Percentiles rank a stretch among this genome's conserved stretches.
phyloP scores from a whole-genome alignment of 2,329 filamentous ascomycete genomes.

The Cladophialophora psammophila region DNA sequence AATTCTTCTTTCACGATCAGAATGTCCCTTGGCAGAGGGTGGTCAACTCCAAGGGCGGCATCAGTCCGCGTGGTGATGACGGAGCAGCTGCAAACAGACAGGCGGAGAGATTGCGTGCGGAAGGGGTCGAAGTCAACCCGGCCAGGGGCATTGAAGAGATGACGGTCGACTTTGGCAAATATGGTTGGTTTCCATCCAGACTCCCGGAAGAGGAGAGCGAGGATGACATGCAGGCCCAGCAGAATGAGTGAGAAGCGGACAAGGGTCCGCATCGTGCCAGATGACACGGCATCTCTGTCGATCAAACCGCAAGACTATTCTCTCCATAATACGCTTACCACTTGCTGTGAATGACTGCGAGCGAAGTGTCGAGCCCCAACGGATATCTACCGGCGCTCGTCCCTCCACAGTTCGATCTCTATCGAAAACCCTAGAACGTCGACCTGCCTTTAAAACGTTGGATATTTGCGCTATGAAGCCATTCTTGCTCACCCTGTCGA shows the following conservation, averaged over 20 bases:
- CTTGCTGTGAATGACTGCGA: neutral
- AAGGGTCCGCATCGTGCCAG: neutral
- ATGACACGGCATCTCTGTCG: neutral
- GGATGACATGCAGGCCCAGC: slow-evolving; percentile 22
- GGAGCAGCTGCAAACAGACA: slow-evolving; percentile 50
- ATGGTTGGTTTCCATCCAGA: slow-evolving; percentile 59
- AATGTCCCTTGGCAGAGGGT: slow-evolving; percentile 97
- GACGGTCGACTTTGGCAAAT: slow-evolving; percentile 51
- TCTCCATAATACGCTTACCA: slow-evolving; percentile 5
- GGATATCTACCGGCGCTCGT: neutral
- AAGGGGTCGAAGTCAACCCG: slow-evolving; percentile 52
- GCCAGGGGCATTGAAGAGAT: slow-evolving; percentile 54
- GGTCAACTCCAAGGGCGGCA: slow-evolving; percentile 83
- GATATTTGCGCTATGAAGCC: neutral
- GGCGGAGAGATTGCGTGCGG: slow-evolving; percentile 49
- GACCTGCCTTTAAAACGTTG: neutral
- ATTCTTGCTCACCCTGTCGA: slow-evolving; percentile 14
- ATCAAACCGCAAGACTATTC: neutral
- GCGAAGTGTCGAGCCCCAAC: neutral
- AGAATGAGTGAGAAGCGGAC: slow-evolving; percentile 1
- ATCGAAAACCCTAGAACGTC: neutral
- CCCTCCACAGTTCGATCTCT: neutral
- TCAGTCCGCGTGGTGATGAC: slow-evolving; percentile 70
- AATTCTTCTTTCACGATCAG: slow-evolving; percentile 68
- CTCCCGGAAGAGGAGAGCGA: slow-evolving; percentile 54